Evolutionary conservation across 2,329 filamentous ascomycete species (phyloP).

Genomic region (Alternaria brassicicola): DNA sequence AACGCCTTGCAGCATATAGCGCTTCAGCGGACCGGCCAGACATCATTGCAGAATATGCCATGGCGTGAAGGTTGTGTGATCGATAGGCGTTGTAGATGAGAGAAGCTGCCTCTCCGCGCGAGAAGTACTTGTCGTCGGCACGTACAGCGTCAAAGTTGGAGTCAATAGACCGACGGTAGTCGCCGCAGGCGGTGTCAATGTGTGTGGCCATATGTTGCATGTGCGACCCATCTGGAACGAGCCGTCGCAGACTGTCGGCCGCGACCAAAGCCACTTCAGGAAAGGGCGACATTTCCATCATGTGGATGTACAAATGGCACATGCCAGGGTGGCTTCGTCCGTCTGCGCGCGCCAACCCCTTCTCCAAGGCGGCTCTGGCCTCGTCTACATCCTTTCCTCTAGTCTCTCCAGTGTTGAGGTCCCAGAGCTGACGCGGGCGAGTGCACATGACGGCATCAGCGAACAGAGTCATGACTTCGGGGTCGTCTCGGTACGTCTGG

Average conservation of each 20-base stretch:
- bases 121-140: constrained; percentile 2
- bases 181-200: constrained; percentile 6
- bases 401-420: constrained; percentile 61
- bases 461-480: constrained; percentile 66
- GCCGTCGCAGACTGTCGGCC: constrained; percentile 2
- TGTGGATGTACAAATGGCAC: constrained; percentile 13
- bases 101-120: not conserved
- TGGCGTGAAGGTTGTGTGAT: constrained; percentile 8
- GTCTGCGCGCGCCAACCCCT: not conserved
- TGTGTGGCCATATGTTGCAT: constrained; percentile 14
- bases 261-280: constrained; percentile 4
- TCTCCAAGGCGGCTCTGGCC: not conserved
- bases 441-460: constrained; percentile 68
- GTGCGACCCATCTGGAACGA: constrained; percentile 11
- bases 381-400: constrained; percentile 17
- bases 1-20: not conserved
- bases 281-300: constrained; percentile 10
- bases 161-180: constrained; percentile 8
- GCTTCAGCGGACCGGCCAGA: constrained; percentile 1
- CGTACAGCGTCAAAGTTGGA: not conserved
- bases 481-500: constrained; percentile 55
- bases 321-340: constrained; percentile 4
- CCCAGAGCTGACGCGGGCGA: constrained; percentile 66
- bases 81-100: constrained; percentile 9
- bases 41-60: constrained; percentile 9